phyloP scores from a whole-genome alignment of 768 basidiomycete genomes.

The Boletus vinaceobasis region DNA sequence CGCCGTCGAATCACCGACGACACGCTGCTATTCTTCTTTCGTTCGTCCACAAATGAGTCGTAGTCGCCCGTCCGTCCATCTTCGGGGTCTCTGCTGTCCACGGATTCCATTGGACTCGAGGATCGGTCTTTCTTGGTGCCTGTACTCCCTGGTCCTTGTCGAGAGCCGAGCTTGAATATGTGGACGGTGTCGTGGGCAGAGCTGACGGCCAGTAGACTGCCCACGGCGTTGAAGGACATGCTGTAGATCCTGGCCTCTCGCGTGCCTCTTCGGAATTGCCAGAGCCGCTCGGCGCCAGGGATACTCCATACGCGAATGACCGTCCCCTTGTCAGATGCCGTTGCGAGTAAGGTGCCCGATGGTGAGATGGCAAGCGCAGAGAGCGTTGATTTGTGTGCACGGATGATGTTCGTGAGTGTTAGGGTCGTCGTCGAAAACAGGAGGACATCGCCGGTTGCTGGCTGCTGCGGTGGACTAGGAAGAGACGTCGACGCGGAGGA shows the following conservation, averaged over 20 bases:
- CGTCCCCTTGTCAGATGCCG: slow-evolving; percentile 92
- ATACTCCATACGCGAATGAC: slow-evolving; percentile 94
- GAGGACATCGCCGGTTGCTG: slow-evolving; percentile 76
- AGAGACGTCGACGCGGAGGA: slow-evolving; percentile 38
- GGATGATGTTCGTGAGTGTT: slow-evolving; percentile 91
- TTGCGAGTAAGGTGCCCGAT: slow-evolving; percentile 86
- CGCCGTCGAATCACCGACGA: slow-evolving; percentile 65
- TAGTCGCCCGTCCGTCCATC: slow-evolving; percentile 66
- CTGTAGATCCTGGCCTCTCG: slow-evolving; percentile 83
- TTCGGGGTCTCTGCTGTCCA: slow-evolving; percentile 62
- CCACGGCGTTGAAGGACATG: slow-evolving; percentile 80
- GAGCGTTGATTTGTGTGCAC: slow-evolving; percentile 94
- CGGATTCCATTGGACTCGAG: slow-evolving; percentile 61
- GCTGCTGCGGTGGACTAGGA: slow-evolving; percentile 42
- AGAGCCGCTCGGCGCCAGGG: slow-evolving; percentile 88
- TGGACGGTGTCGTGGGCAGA: slow-evolving; percentile 95
- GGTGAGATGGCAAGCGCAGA: slow-evolving; percentile 84
- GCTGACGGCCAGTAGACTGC: slow-evolving; percentile 83
- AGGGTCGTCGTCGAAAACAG: slow-evolving; percentile 92
- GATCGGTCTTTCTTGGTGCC: slow-evolving; percentile 31
- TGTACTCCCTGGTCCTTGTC: slow-evolving; percentile 22
- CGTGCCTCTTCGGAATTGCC: slow-evolving; percentile 92
- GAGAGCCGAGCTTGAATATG: slow-evolving; percentile 80
- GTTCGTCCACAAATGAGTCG: slow-evolving; percentile 78
- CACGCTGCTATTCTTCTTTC: slow-evolving; percentile 55